Conservation (phyloP, 306 rosid genomes). For the Fragaria iinumae region DNA sequence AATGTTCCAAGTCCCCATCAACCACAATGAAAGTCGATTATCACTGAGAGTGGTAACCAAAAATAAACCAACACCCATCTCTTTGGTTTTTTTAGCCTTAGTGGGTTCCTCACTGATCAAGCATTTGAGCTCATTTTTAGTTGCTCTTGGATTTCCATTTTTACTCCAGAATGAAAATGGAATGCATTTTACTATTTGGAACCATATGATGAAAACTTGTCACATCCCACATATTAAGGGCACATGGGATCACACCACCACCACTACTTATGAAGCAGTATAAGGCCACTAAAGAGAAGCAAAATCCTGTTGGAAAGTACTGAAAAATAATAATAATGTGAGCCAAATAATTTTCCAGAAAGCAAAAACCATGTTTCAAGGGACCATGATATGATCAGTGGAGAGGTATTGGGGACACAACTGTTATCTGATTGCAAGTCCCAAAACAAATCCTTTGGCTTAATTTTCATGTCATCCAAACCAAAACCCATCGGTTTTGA, state of each 20-base stretch:
- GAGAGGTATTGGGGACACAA: neutral
- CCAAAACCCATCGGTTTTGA: constrained; percentile 17
- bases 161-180: neutral
- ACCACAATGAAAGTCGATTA: constrained; percentile 16
- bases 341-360: constrained; percentile 8
- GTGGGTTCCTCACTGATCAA: neutral
- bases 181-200: neutral
- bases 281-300: neutral
- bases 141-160: neutral
- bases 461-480: constrained; percentile 17
- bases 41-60: constrained; percentile 3
- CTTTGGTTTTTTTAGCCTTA: neutral
- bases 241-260: constrained; percentile 18
- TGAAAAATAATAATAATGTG: neutral
- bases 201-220: neutral
- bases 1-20: constrained; percentile 22
- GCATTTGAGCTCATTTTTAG: neutral
- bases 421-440: constrained; percentile 6
- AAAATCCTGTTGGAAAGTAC: neutral
- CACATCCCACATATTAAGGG: constrained; percentile 14
- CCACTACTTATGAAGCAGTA: neutral
- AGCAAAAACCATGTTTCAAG: constrained; percentile 19
- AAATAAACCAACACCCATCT: neutral
- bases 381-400: constrained; percentile 5
- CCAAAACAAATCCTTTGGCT: neutral